Base-by-base conservation (phyloP, 805 yeast genomes). In the Ascoidea tarda region DNA sequence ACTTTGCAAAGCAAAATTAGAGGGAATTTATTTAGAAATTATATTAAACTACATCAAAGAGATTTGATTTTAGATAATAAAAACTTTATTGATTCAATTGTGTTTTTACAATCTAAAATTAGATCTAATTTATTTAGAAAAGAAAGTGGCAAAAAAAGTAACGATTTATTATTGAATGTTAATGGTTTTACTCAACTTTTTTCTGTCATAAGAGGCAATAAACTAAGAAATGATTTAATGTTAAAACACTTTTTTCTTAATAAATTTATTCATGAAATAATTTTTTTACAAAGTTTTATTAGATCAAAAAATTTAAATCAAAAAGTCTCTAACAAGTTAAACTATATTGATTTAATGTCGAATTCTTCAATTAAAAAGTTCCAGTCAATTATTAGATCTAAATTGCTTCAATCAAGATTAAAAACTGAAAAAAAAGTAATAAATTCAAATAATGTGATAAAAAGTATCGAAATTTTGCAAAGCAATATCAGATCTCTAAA, bases 1-100 rank as follows among this genome's bases (percentile, higher is more conserved):
- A 59, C 57, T 14, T 54, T 78, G 1, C 84, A 77, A 59, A 66
- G 77, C 46, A 46, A 64, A 3, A 58, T 71, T 3, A 70, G 85
- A 52, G 79, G 77, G 3, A 54, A 57, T 5, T 6, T 65, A 5
- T 53, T 62, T 0, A 67, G 79, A 60, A 53, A 50, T 5, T 53
- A 52, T 5, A 45, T 62, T 12, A 52, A 58, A 6, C 48, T 51
- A 45, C 55, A 55, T 28, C 54, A 54, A 5, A 54, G 55, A 6
- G 54, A 55, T 16, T 28, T 63, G 8, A 51, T 53, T 0, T 53
- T 38, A 10, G 44, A 14, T 14, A 38, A 56, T 33, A 55, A 55
- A 46, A 61, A 59, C 32, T 47, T 56, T 5, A 47, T 53, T n/a
- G 56, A 49, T 6, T 55, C 58, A 5, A 58, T 70, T 0, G 54